phyloP scores from a whole-genome alignment of 2,329 filamentous ascomycete genomes.

The Stachybotrys echinatus region DNA sequence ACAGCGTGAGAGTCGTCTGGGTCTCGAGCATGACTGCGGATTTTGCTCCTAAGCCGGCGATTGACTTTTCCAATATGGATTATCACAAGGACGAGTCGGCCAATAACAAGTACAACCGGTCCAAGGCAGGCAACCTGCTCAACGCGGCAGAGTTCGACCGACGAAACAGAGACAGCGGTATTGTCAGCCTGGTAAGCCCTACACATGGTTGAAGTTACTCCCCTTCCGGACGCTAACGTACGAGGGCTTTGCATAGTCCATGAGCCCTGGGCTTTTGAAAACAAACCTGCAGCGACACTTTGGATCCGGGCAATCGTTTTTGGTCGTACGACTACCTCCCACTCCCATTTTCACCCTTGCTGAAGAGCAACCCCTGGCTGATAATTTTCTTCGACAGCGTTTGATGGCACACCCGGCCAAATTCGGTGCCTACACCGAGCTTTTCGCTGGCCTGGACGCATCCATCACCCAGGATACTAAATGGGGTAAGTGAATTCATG shows the following conservation, averaged over 20 bases:
- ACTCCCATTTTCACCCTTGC: too few species aligned
- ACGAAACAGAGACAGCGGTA: constrained; percentile 7
- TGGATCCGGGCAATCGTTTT: neutral
- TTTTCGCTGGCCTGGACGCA: constrained; percentile 30
- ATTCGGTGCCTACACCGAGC: constrained; percentile 36
- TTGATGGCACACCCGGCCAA: constrained; percentile 11
- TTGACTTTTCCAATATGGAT: constrained; percentile 16
- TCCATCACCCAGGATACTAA: neutral
- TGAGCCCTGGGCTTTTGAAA: neutral
- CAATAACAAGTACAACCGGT: constrained; percentile 16
- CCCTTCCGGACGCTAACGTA: neutral
- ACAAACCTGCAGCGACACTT: neutral
- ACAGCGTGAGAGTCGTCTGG: constrained; percentile 26
- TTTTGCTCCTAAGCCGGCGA: constrained; percentile 5
- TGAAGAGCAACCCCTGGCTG: too few species aligned
- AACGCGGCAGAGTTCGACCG: constrained; percentile 6
- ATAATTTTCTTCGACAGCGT: neutral
- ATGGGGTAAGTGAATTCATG: neutral
- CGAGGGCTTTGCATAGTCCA: neutral
- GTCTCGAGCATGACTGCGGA: constrained; percentile 17
- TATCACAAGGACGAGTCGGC: constrained; percentile 7
- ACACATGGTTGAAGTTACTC: neutral
- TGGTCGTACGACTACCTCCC: neutral
- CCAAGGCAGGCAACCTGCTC: constrained; percentile 20
- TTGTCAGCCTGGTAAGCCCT: constrained; percentile 11